Conservation (phyloP, 345 rosid genomes). For the Euphorbia pulcherrima region DNA sequence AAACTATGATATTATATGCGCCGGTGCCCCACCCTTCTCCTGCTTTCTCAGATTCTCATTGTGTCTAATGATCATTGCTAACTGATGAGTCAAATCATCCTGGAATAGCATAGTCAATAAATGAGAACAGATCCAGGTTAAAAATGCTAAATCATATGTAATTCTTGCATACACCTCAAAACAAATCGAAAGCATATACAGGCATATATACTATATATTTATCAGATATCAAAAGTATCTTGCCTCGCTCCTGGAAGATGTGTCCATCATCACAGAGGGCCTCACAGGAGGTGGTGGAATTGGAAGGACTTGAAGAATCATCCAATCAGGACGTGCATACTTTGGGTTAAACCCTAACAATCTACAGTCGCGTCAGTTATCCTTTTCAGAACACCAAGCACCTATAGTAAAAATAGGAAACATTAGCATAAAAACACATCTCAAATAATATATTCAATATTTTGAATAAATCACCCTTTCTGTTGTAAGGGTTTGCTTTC, state of each 20-base stretch:
- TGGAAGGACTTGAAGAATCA: slow-evolving; percentile 96
- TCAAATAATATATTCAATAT: background rate
- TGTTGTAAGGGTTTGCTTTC: slow-evolving; percentile 92
- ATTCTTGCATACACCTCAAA: background rate
- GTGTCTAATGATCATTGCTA: slow-evolving; percentile 90
- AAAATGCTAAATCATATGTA: background rate
- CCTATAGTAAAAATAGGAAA: slow-evolving; percentile 33
- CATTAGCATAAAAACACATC: slow-evolving; percentile 2
- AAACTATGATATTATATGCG: slow-evolving; percentile 92
- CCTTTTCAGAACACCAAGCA: slow-evolving; percentile 86
- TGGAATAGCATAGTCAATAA: slow-evolving; percentile 32
- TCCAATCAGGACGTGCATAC: slow-evolving; percentile 99
- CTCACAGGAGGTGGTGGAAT: slow-evolving; percentile 99
- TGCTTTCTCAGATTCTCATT: slow-evolving; percentile 84
- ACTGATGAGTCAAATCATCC: slow-evolving; percentile 95
- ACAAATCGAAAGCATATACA: too few species aligned
- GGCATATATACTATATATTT: background rate
- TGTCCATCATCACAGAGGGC: slow-evolving; percentile 97
- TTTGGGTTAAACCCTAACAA: slow-evolving; percentile 85
- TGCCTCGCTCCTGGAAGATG: slow-evolving; percentile 89
- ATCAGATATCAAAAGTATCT: slow-evolving; percentile 12
- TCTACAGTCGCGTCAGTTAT: slow-evolving; percentile 89
- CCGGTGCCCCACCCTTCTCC: slow-evolving; percentile 95
- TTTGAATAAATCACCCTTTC: slow-evolving; percentile 53
- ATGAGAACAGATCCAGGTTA: background rate